Evolutionary conservation across 495 filamentous ascomycete species (phyloP).

Genomic region (Amniculicola lignicola): DNA sequence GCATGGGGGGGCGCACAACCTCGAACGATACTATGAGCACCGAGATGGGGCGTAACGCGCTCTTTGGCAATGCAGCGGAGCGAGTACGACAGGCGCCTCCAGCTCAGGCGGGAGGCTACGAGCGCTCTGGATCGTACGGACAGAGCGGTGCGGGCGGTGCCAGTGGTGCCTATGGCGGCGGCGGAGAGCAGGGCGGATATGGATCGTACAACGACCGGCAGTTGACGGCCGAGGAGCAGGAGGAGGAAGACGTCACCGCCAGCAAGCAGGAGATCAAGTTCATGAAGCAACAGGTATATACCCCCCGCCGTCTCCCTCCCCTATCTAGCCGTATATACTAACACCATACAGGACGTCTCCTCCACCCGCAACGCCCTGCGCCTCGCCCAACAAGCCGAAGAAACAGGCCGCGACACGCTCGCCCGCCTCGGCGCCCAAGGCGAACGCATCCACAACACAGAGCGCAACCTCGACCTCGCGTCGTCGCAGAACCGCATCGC

Average conservation of each 20-base stretch:
- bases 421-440: constrained; percentile 41
- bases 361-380: constrained; percentile 67
- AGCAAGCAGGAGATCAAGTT: constrained; percentile 72
- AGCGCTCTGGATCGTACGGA: constrained; percentile 8
- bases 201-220: constrained; percentile 59
- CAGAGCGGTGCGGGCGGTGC: constrained; percentile 14
- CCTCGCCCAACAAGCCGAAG: constrained; percentile 64
- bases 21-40: constrained; percentile 37
- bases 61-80: constrained; percentile 18
- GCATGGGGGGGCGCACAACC: constrained; percentile 32
- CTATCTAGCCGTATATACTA: too few relatives aligned
- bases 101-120: neutral
- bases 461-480: constrained; percentile 68
- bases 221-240: constrained; percentile 64
- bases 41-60: constrained; percentile 32
- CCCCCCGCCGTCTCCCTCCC: too few relatives aligned
- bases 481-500: constrained; percentile 66
- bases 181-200: constrained; percentile 43
- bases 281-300: constrained; percentile 74
- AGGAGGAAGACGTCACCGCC: constrained; percentile 59
- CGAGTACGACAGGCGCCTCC: constrained; percentile 17
- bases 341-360: constrained; percentile 65
- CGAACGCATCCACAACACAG: constrained; percentile 74
- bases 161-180: constrained; percentile 19
- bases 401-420: constrained; percentile 62